Evolutionary conservation across 768 basidiomycete species (phyloP).

Genomic region (Collybia sp.): DNA sequence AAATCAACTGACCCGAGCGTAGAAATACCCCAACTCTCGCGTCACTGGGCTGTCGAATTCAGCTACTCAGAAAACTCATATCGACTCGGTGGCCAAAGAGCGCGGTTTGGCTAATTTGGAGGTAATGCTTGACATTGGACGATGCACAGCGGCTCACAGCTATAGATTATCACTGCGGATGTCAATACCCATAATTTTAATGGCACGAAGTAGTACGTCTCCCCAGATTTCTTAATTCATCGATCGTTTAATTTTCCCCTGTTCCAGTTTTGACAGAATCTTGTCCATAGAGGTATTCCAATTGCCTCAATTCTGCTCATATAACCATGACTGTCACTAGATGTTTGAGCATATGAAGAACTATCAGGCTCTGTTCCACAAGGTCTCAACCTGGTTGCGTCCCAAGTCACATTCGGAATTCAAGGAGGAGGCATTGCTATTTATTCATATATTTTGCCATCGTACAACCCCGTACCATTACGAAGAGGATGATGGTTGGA

Average conservation of each 20-base stretch:
- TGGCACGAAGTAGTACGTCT: constrained; percentile 34
- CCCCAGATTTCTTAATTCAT: neutral
- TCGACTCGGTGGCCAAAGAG: constrained; percentile 44
- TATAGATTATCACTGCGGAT: constrained; percentile 62
- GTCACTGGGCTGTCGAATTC: constrained; percentile 69
- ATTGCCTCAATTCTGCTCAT: neutral
- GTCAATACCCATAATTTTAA: constrained; percentile 61
- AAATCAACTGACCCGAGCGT: neutral
- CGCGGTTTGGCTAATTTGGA: constrained; percentile 50
- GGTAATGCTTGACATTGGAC: constrained; percentile 22
- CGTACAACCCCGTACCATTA: constrained; percentile 62
- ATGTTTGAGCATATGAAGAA: constrained; percentile 82
- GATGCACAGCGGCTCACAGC: neutral
- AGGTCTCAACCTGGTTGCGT: constrained; percentile 61
- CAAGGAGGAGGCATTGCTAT: constrained; percentile 45
- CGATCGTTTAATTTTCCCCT: neutral
- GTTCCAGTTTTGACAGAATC: constrained; percentile 60
- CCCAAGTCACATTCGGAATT: constrained; percentile 22
- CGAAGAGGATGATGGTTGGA: constrained; percentile 67
- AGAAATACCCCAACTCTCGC: constrained; percentile 65
- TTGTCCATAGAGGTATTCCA: constrained; percentile 56
- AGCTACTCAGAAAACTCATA: constrained; percentile 59
- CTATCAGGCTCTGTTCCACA: constrained; percentile 55
- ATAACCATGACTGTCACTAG: constrained; percentile 17
- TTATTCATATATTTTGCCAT: constrained; percentile 73